Evolutionary conservation across 208 protist genomes (phyloP), one percentile per base, ranked within the genome.

Genomic region (Trypanosoma brucei): DNA sequence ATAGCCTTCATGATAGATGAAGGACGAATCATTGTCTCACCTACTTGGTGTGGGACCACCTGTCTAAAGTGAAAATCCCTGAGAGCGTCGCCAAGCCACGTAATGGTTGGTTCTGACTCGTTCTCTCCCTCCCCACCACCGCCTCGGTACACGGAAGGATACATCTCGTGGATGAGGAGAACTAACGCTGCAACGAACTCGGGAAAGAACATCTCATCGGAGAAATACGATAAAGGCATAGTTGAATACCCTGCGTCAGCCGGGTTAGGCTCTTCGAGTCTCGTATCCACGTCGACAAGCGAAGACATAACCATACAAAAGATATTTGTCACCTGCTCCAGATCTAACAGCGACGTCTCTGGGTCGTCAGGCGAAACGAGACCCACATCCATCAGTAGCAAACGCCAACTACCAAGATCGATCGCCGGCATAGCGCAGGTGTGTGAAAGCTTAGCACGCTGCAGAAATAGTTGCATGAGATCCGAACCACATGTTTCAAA

Each of bases 391-490:
- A 71, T 70, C 63, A 81, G 92, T 11, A 95, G 68, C 22, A 92
- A 33, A 7, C 89, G 79, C 86, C 89, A 95, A 59, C 75, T 70
- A 35, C 79, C 73, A 37, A 95, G 74, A 72, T 91, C 79, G n/a
- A 95, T 62, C 36, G 74, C 72, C 4, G 89, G 89, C 56, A 93
- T 81, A 36, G 85, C 83, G 44, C 84, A 79, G 44, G 88, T 72
- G 9, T 70, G 67, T 14, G 81, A 79, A 42, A 95, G 66, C 22
- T 53, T 68, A 5, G 75, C 62, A 46, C 76, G 77, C 30, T 74
- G 68, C 35, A 87, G 61, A 64, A 93, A 95, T 51, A 95, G 68
- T 30, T 69, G 62, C 33, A 92, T 63, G 8, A 95, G 36, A 65
- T 95, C 89, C 30, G 76, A 60, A 38, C 45, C 38, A 44, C 65